Conservation (phyloP, 805 yeast species). For the Saccharomycopsis sp. region DNA sequence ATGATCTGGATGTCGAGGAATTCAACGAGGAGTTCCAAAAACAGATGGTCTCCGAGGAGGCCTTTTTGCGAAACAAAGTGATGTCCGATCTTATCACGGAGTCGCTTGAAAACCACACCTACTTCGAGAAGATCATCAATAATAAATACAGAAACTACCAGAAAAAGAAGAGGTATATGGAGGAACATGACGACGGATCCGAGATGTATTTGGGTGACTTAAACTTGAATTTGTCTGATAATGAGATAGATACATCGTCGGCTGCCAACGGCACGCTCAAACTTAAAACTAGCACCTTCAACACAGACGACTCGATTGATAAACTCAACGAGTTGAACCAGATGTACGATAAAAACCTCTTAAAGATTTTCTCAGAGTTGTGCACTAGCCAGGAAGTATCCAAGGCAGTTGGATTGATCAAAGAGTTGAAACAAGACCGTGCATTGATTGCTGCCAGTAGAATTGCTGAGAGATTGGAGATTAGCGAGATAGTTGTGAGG, state of each 20-base stretch:
- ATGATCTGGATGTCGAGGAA: conserved; percentile 21
- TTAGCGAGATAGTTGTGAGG: conserved; percentile 44
- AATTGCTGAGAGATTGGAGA: conserved; percentile 69
- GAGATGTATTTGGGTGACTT: conserved; percentile 13
- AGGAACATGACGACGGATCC: neutral
- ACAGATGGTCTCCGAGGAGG: conserved; percentile 49
- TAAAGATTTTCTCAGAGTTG: conserved; percentile 66
- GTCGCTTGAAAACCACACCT: conserved; percentile 32
- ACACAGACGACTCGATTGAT: conserved; percentile 42
- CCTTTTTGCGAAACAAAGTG: conserved; percentile 50
- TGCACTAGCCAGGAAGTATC: conserved; percentile 59
- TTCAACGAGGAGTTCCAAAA: conserved; percentile 22
- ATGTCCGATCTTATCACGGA: conserved; percentile 59
- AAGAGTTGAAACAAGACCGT: conserved; percentile 64
- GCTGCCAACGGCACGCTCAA: conserved; percentile 20
- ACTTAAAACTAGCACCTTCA: conserved; percentile 33
- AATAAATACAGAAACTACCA: conserved; percentile 12
- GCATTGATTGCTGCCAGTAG: conserved; percentile 79
- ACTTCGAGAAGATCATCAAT: conserved; percentile 9
- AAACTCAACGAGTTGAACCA: conserved; percentile 47
- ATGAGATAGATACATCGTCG: conserved; percentile 31
- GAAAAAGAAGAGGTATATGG: conserved; percentile 2
- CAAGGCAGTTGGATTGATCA: conserved; percentile 65
- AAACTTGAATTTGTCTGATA: conserved; percentile 22
- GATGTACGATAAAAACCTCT: conserved; percentile 66